Evolutionary conservation across 2,329 filamentous ascomycete species (phyloP).

Genomic region (Tolypocladium guangdongense): DNA sequence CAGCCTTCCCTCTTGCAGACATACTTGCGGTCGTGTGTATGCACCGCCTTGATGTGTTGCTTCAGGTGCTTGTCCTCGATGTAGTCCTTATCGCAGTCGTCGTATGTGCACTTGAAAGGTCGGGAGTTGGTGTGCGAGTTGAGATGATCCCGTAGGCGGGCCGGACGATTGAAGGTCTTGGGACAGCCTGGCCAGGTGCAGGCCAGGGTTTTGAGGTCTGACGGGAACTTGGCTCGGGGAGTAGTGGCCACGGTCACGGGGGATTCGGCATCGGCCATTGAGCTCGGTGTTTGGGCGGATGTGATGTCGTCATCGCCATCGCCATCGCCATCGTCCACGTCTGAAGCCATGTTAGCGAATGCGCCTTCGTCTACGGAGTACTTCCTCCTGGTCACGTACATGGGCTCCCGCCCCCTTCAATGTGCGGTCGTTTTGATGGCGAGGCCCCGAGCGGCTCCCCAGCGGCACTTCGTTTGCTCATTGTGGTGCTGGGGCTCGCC

Average conservation of each 20-base stretch:
- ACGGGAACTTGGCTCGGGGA: slow-evolving; percentile 47
- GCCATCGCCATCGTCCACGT: slow-evolving; percentile 22
- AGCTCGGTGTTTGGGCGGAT: slow-evolving; percentile 20
- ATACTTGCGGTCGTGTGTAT: slow-evolving; percentile 60
- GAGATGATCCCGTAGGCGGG: slow-evolving; percentile 67
- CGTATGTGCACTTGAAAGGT: slow-evolving; percentile 60
- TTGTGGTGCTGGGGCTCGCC: slow-evolving; percentile 5
- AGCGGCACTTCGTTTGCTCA: slow-evolving; percentile 22
- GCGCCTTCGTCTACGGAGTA: not conserved
- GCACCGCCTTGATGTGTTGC: slow-evolving; percentile 74
- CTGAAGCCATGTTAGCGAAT: slow-evolving; percentile 4
- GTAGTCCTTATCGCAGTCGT: slow-evolving; percentile 72
- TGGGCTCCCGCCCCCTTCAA: slow-evolving; percentile 9
- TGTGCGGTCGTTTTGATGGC: slow-evolving; percentile 14
- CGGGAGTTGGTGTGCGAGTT: slow-evolving; percentile 80
- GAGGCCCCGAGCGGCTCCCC: slow-evolving; percentile 13
- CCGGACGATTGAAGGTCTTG: slow-evolving; percentile 82
- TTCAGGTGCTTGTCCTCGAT: slow-evolving; percentile 77
- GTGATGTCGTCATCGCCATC: slow-evolving; percentile 23
- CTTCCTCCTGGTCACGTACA: slow-evolving; percentile 9
- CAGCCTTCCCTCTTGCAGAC: slow-evolving; percentile 63
- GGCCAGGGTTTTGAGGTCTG: slow-evolving; percentile 63
- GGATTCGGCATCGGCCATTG: slow-evolving; percentile 19
- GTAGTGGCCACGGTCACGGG: slow-evolving; percentile 23
- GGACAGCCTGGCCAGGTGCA: slow-evolving; percentile 66